Conservation (phyloP, 495 filamentous ascomycete species). For the Lepidopterella palustris region DNA sequence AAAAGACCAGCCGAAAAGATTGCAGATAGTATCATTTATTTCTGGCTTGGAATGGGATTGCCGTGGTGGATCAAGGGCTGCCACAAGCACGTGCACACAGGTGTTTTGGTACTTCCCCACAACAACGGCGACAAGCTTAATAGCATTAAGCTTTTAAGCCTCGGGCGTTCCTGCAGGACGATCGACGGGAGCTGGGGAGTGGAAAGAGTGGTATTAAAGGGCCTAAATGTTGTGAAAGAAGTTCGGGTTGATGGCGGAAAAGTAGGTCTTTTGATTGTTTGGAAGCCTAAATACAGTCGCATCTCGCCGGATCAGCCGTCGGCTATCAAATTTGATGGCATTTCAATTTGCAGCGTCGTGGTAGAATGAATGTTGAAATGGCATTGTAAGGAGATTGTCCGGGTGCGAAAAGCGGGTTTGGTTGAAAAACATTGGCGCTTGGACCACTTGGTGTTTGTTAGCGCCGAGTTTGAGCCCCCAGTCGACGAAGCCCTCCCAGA, state of each 20-base stretch:
- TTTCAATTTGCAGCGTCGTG: neutral
- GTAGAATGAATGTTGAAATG: neutral
- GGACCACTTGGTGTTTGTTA: neutral
- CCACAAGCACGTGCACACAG: slow-evolving; percentile 12
- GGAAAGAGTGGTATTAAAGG: neutral
- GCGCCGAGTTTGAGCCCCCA: no score
- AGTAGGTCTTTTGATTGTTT: neutral
- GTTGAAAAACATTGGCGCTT: neutral
- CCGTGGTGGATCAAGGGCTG: neutral
- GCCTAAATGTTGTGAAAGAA: neutral
- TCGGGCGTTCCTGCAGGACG: slow-evolving; percentile 28
- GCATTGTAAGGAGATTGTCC: neutral
- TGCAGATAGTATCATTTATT: neutral
- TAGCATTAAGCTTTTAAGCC: slow-evolving; percentile 27
- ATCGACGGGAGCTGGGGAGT: slow-evolving; percentile 16
- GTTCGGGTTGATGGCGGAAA: slow-evolving; percentile 9
- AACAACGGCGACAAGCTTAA: slow-evolving; percentile 11
- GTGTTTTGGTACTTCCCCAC: slow-evolving; percentile 20
- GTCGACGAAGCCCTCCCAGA: neutral
- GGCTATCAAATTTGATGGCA: neutral
- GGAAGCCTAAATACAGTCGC: neutral
- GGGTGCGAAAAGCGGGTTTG: neutral
- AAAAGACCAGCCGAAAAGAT: no score
- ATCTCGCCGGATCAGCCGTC: neutral
- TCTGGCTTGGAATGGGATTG: neutral